Percentiles rank a stretch among this genome's conserved stretches.
These are phyloP conservation scores for Nothophoma quercina DNA, from an alignment of 2,329 filamentous ascomycete species.

Conservation along the genomic window DNA sequence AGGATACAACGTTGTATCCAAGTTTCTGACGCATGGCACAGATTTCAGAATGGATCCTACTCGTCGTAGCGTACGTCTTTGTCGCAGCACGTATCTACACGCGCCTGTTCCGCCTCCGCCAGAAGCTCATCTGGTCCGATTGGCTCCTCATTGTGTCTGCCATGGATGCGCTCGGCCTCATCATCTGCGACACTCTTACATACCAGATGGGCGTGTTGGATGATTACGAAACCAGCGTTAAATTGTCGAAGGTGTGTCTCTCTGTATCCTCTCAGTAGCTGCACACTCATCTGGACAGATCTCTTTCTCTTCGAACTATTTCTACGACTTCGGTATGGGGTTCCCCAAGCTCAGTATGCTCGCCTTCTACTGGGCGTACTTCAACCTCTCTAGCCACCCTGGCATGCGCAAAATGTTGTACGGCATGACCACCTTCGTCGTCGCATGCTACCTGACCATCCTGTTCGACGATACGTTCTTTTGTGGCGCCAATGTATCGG, in stretches of 20 bases:
- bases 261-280: neutral
- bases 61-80: constrained; percentile 26
- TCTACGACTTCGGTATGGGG: constrained; percentile 36
- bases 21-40: neutral
- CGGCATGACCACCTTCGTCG: constrained; percentile 27
- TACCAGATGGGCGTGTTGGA: constrained; percentile 31
- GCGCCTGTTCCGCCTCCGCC: constrained; percentile 23
- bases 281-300: constrained; percentile 14
- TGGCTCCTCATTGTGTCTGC: constrained; percentile 27
- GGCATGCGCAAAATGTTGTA: constrained; percentile 33
- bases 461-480: constrained; percentile 35
- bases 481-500: constrained; percentile 26
- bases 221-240: constrained; percentile 25
- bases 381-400: constrained; percentile 28
- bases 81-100: constrained; percentile 27
- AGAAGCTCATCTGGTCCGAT: constrained; percentile 27
- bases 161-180: constrained; percentile 20
- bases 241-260: constrained; percentile 27
- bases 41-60: constrained; percentile 33
- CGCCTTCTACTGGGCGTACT: constrained; percentile 33
- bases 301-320: constrained; percentile 34
- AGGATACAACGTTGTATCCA: neutral
- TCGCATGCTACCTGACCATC: constrained; percentile 29
- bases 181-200: constrained; percentile 30
- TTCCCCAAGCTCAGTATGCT: constrained; percentile 38